Base-by-base conservation (phyloP, 345 rosid genomes). In the Camelina sativa region DNA sequence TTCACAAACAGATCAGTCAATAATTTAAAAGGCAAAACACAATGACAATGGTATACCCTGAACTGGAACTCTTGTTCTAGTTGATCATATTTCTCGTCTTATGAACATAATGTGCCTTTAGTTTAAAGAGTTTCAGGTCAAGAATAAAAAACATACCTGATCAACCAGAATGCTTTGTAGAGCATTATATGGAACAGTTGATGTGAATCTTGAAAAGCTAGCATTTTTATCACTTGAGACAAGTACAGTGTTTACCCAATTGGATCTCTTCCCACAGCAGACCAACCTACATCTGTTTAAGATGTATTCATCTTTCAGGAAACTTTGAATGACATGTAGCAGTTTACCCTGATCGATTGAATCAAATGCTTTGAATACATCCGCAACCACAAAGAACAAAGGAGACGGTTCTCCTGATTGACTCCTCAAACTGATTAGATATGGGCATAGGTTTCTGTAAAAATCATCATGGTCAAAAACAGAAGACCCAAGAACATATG, bases 321-420 rank as follows among this genome's bases (percentile, higher is more conserved):
- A 80, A 76, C 83, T 82, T 56, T 83, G 74, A 80, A 88, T 70
- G 28, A 89, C 80, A 43, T 63, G 17, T 56, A 91, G 85, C 77
- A 93, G 79, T 80, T 85, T 87, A 69, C 81, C 85, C 69, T 91
- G 97, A 78, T 88, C 69, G 58, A 91, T 55, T 7, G 97, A 89
- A 81, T 93, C 98, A 80, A 86, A 93, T 43, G 97, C 98, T 79
- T 88, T 91, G 25, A 72, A 81, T 60, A 93, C 98, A 84, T 93
- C 98, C 67, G 89, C 85, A 68, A 84, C 87, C 64, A 93, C 90
- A 71, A 88, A 54, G 76, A 79, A 91, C 67, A 88, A 64, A 50
- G 67, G 74, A 67, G 92, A 89, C 66, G 82, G 37, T 19, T 47
- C 59, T 55, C 80, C 72, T 30, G 79, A 74, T 51, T 75, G 85